Base-by-base conservation (phyloP, 352 stramenopile species). In the Phytopythium chamaehyphon region DNA sequence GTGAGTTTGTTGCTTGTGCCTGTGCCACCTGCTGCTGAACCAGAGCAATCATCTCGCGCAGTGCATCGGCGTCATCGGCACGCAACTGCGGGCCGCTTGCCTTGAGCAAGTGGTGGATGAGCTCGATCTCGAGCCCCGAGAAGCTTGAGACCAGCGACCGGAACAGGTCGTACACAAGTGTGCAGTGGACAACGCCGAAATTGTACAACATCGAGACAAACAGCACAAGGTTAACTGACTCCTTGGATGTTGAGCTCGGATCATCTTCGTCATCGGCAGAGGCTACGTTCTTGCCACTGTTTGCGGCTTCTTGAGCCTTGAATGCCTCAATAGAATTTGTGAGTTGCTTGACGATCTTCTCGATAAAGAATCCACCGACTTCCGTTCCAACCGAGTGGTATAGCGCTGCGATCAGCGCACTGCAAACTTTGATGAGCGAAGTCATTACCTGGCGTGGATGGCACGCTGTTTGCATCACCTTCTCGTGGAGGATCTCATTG, bases 131-230 rank as follows among this genome's bases (percentile, higher is more conserved):
- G 3, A 83, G 64, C 11, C 65, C 60, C 18, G 78, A 82, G 31
- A 95, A 88, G 57, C 67, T 71, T 31, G 86, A 69, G 38, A 95
- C 66, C 19, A 96, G 86, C 26, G 73, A 69, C 18, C 85, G 81
- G 59, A 96, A 93, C 39, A 96, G 62, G 51, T 96, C 88, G 64
- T 97, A 95, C n/a, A 97, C 65, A 33, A 97, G 76, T n/a, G 69
- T 83, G 57, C 80, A 93, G 57, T 94, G 76, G 52, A 93, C 86
- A 14, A 96, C 79, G 36, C 85, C 84, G 45, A 96, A 95, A 49
- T 90, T 91, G 71, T 96, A 96, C 51, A 97, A 66, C 68, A 95
- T 95, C 39, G 74, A 79, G 22, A 97, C 70, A 43, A 96, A 75
- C 53, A 97, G 57, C 51, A 94, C 61, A 51, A 97, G 55, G 60